Evolutionary conservation across 2,329 filamentous ascomycete species (phyloP).

Genomic region (Pseudopithomyces chartarum): DNA sequence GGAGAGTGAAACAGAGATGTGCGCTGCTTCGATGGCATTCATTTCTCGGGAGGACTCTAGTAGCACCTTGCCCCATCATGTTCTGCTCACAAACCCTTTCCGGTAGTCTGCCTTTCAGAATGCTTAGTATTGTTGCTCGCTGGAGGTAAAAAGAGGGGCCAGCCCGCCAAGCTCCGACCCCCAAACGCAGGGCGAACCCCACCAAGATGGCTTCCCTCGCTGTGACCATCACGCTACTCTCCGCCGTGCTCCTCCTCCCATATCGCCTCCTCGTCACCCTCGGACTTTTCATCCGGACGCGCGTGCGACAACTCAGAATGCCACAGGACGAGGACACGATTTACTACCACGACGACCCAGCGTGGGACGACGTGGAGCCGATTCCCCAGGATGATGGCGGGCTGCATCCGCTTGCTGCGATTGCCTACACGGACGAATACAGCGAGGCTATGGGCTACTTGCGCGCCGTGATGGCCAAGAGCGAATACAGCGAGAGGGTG

Average conservation of each 20-base stretch:
- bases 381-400: slow-evolving; percentile 83
- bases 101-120: neutral
- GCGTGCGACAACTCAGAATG: neutral
- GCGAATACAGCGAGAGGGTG: slow-evolving; percentile 80
- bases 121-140: neutral
- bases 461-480: slow-evolving; percentile 86
- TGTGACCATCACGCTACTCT: neutral
- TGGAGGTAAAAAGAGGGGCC: neutral
- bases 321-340: neutral
- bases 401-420: slow-evolving; percentile 78
- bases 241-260: neutral
- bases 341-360: slow-evolving; percentile 68
- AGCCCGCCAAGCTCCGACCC: neutral
- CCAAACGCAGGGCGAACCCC: slow-evolving; percentile 1
- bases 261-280: slow-evolving; percentile 3
- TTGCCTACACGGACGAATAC: slow-evolving; percentile 89
- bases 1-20: too few species aligned
- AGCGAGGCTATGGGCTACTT: slow-evolving; percentile 92
- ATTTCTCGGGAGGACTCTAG: too few species aligned
- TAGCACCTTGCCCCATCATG: too few species aligned
- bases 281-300: neutral
- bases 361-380: slow-evolving; percentile 83
- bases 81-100: too few species aligned
- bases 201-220: neutral
- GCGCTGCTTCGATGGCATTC: neutral